Evolutionary conservation across 1,284 basidiomycete species (phyloP), one percentile per base, ranked within the genome.

Genomic region (Boletellus deceptivus): DNA sequence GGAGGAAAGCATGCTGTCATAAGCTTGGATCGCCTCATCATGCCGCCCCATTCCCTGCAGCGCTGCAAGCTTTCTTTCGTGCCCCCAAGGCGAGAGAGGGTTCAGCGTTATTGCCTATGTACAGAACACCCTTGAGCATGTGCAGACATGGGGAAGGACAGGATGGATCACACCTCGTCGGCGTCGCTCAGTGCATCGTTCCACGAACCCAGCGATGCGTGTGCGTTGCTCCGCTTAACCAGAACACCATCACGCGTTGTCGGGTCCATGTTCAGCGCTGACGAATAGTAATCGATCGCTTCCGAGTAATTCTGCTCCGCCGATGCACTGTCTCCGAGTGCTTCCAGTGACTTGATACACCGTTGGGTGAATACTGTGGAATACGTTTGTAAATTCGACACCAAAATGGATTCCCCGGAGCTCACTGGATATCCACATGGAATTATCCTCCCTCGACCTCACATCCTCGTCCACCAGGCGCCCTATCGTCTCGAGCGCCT

Each of bases 151-250:
- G 16, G 4, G 8, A 2, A 10, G 18, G 36, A 11, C 0, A 29
- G 4, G 8, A 11, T 1, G 10, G 11, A 16, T 7, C 27, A 31
- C 39, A 55, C 54, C 46, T 55, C 52, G 5, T 49, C 16, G 0
- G 43, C 46, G 3, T 55, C 52, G n/a, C 38, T 39, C 16, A 58
- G 9, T 17, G 52, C 51, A 2, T 39, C 17, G 4, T 43, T 33
- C 55, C 43, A 49, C 9, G 13, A n/a, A 17, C 10, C 11, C 10
- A 18, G 11, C 11, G 31, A 36, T 17, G 31, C 16, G 18, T 31
- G 25, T 20, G 52, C 54, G 14, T 40, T 45, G 16, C 52, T 45
- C 6, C 52, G 51, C 27, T 55, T 57, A 2, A 43, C 20, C 9
- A 55, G 17, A 31, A 46, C 39, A 6, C 36, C 37, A 14, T 43